Base-by-base conservation (phyloP, 2,329 filamentous ascomycete species). In the Emergomyces pasteurianus region DNA sequence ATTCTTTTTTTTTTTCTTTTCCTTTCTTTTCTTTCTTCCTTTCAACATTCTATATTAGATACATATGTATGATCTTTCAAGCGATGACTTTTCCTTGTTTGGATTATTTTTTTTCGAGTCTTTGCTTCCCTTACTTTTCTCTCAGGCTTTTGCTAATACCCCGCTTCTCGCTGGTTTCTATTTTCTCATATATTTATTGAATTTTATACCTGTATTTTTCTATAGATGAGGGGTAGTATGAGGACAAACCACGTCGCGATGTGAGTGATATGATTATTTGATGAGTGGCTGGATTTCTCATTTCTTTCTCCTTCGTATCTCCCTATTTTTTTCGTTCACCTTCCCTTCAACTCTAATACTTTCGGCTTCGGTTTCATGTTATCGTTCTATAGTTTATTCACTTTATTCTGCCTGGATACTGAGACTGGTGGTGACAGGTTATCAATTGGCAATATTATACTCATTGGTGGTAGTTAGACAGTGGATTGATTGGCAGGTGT, bases 151-250 rank as follows among this genome's bases (percentile, higher is more conserved):
- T 46, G 31, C 43, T 53, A 16, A 43, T 31, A 36, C 52, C 43
- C 28, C 49, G 18, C 55, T 58, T 36, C 38, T 43, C 54, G 23
- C 26, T 58, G 16, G 21, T 60, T 53, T 54, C 2, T 55, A 55
- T 55, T 18, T 55, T 60, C 21, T 9, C 31, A 40, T 60, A 36
- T 60, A 59, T 56, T 62, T 49, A 59, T 21, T 42, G 34, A 23
- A 8, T 31, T 54, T 40, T 55, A 38, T 55, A 38, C 52, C 52
- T 55, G 10, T 40, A 23, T 38, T 54, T 3, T n/a, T 54, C 12
- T 31, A 52, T 52, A 10, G 42, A 50, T 50, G 26, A 31, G 3
- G n/a, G 47, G 10, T 18, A 28, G 23, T 3, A 50, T 7, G 26
- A 50, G 46, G 26, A 31, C 14, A 31, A 31, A 50, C 26, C 10